Percentiles rank a stretch among this genome's conserved stretches.
These are phyloP conservation scores for Calonectria multiphialidica DNA, from an alignment of 2,329 filamentous ascomycete species.

Conservation along the genomic window DNA sequence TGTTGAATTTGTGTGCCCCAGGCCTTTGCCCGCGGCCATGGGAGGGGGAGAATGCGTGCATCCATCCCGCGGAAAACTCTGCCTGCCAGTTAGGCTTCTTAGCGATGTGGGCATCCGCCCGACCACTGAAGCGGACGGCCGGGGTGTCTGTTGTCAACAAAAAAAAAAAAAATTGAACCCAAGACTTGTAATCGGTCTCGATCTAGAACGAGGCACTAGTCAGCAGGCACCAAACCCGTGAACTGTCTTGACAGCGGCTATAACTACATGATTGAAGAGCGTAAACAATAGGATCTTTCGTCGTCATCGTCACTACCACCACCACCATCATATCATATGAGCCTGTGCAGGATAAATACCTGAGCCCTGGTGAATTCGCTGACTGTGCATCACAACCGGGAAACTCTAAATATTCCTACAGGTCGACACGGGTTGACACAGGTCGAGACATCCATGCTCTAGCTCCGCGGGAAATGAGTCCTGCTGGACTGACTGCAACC, in stretches of 20 bases:
- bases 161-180: too few relatives aligned
- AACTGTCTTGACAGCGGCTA: neutral
- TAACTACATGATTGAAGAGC: neutral
- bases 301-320: neutral
- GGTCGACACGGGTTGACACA: too few relatives aligned
- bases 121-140: neutral
- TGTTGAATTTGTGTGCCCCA: neutral
- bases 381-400: neutral
- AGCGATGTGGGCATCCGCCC: neutral
- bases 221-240: neutral
- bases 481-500: neutral
- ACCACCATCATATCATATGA: neutral
- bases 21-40: neutral
- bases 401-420: neutral
- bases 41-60: neutral
- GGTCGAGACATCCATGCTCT: neutral
- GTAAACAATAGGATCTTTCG: neutral
- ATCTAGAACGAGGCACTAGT: neutral
- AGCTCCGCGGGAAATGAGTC: conserved; percentile 2
- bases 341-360: neutral
- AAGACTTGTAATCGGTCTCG: neutral
- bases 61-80: conserved; percentile 10
- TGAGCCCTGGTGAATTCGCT: neutral
- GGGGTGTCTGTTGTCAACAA: neutral
- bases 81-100: neutral